phyloP scores from a whole-genome alignment of 306 rosid genomes.

The Castanea sativa region DNA sequence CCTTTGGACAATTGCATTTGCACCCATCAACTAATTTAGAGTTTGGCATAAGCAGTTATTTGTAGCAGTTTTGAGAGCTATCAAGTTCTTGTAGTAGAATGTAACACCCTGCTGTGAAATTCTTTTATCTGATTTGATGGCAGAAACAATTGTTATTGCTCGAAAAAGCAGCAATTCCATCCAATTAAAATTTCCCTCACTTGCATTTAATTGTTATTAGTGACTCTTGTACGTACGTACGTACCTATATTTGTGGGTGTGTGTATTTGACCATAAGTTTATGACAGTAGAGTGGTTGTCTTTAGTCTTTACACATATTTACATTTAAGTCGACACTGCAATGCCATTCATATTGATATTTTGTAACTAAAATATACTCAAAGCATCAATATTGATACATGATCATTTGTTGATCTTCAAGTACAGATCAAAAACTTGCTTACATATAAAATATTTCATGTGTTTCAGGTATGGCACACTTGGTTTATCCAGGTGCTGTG shows the following conservation, averaged over 20 bases:
- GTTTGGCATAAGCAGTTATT: background rate
- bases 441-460: constrained; percentile 14
- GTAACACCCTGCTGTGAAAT: background rate
- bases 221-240: no score
- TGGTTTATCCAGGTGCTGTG: constrained; percentile 91
- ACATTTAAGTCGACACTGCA: background rate
- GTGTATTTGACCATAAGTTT: background rate
- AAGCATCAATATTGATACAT: background rate
- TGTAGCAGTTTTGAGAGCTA: background rate
- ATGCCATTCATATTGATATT: background rate
- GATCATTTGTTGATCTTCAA: constrained; percentile 3
- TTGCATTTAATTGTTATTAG: no score
- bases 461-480: constrained; percentile 66
- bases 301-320: background rate
- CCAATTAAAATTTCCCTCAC: background rate
- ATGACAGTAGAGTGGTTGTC: background rate
- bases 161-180: background rate
- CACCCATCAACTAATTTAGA: background rate
- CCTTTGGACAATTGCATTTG: constrained; percentile 1
- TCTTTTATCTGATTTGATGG: background rate
- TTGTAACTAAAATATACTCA: background rate
- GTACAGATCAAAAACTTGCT: constrained; percentile 15
- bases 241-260: background rate
- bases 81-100: background rate
- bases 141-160: background rate